Evolutionary conservation across 202 grass and related monocot species (phyloP).

Genomic region (Bolboschoenoplectus hybrid): DNA sequence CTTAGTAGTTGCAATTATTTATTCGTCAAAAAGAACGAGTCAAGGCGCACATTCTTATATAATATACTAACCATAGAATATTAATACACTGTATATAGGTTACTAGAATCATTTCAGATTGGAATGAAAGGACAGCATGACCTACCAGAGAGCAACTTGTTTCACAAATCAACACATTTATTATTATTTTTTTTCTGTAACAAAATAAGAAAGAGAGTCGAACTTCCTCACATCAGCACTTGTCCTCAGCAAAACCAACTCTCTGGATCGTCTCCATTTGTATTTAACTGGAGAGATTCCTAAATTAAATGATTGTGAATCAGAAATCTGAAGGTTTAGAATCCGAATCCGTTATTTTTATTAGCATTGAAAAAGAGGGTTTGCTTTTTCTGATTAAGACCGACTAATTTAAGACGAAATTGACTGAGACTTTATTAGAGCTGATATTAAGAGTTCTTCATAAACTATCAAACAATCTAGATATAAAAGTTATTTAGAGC

Average conservation of each 20-base stretch:
- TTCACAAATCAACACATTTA: neutral
- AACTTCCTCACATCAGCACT: neutral
- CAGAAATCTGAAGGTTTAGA: neutral
- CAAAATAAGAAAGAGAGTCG: slow-evolving; percentile 11
- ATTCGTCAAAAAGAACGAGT: slow-evolving; percentile 20
- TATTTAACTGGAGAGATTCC: neutral
- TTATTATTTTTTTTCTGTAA: neutral
- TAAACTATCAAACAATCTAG: neutral
- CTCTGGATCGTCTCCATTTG: neutral
- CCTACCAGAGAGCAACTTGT: slow-evolving; percentile 4
- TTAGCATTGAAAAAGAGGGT: neutral
- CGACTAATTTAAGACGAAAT: slow-evolving; percentile 1
- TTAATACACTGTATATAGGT: neutral
- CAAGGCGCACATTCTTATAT: neutral
- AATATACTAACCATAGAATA: neutral
- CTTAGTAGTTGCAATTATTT: neutral
- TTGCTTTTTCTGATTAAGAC: neutral
- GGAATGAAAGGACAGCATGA: neutral
- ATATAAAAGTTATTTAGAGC: neutral
- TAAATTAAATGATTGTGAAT: neutral
- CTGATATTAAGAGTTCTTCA: neutral
- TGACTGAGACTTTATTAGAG: neutral
- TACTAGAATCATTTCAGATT: slow-evolving; percentile 14
- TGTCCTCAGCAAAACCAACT: neutral
- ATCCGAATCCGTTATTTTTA: neutral